These are phyloP conservation scores for Rhytidiadelphus loreus DNA, from an alignment of 225 moss, liverwort and hornwort genomes.

Conservation along the genomic window DNA sequence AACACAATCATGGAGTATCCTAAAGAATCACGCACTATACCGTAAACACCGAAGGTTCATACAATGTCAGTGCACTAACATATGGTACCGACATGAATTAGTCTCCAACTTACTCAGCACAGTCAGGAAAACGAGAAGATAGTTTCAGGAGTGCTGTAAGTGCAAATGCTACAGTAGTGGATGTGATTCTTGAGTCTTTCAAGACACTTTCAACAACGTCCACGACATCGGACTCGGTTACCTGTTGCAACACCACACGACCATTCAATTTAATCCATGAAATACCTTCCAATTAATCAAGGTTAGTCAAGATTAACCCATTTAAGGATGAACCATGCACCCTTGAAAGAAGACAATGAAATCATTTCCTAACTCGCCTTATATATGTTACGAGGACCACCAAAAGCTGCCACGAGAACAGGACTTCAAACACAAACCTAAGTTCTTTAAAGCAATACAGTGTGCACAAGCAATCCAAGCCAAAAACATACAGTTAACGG, in stretches of 20 bases:
- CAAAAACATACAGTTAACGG: conserved; percentile 32
- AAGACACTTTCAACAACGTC: conserved; percentile 75
- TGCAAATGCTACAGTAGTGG: conserved; percentile 62
- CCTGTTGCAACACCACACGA: conserved; percentile 27
- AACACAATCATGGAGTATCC: not conserved
- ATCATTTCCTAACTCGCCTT: not conserved
- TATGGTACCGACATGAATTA: not conserved
- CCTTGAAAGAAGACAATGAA: not conserved
- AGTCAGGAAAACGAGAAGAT: conserved; percentile 74
- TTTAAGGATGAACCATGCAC: not conserved
- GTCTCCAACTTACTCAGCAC: conserved; percentile 42
- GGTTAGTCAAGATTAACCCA: too few relatives aligned
- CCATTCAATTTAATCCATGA: not conserved
- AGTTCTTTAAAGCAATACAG: not conserved
- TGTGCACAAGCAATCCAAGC: not conserved
- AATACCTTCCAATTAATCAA: not conserved
- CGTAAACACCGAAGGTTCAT: not conserved
- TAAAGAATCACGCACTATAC: not conserved
- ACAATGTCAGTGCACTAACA: not conserved
- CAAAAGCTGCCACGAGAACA: not conserved
- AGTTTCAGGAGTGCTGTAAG: conserved; percentile 88
- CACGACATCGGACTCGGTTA: conserved; percentile 92
- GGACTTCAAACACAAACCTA: not conserved
- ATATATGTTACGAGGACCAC: not conserved
- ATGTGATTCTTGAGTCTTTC: conserved; percentile 60